Evolutionary conservation across 768 basidiomycete species (phyloP).

Genomic region (Panellus pusillus): DNA sequence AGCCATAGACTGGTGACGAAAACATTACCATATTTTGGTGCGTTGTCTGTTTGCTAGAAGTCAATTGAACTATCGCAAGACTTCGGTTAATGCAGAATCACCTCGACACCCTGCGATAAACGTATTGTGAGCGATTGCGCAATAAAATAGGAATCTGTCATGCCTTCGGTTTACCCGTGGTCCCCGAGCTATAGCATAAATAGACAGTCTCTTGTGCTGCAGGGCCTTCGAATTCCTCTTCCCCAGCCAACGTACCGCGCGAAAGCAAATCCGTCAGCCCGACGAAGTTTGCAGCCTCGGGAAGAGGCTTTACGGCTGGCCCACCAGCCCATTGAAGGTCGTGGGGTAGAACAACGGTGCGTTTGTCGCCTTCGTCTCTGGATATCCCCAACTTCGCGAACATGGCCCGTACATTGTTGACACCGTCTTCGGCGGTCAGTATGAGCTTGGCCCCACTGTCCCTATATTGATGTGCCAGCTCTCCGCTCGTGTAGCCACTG

Average conservation of each 20-base stretch:
- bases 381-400: slow-evolving; percentile 16
- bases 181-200: slow-evolving; percentile 42
- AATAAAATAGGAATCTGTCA: no score
- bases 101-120: no score
- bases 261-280: slow-evolving; percentile 17
- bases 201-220: slow-evolving; percentile 25
- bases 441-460: slow-evolving; percentile 50
- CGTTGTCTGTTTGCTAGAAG: slow-evolving; percentile 40
- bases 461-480: slow-evolving; percentile 57
- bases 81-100: no score
- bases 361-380: slow-evolving; percentile 15
- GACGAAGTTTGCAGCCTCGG: slow-evolving; percentile 2
- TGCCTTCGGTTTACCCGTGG: slow-evolving; percentile 62
- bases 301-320: neutral
- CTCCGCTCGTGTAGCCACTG: slow-evolving; percentile 48
- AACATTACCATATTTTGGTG: slow-evolving; percentile 56
- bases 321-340: slow-evolving; percentile 17
- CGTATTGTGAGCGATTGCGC: no score
- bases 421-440: slow-evolving; percentile 46
- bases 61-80: no score
- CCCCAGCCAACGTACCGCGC: slow-evolving; percentile 17
- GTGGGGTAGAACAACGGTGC: slow-evolving; percentile 10
- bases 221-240: slow-evolving; percentile 27
- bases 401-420: slow-evolving; percentile 22
- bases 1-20: no score